These are phyloP conservation scores for Pistacia integerrima DNA, from an alignment of 345 rosid species.

Conservation along the genomic window DNA sequence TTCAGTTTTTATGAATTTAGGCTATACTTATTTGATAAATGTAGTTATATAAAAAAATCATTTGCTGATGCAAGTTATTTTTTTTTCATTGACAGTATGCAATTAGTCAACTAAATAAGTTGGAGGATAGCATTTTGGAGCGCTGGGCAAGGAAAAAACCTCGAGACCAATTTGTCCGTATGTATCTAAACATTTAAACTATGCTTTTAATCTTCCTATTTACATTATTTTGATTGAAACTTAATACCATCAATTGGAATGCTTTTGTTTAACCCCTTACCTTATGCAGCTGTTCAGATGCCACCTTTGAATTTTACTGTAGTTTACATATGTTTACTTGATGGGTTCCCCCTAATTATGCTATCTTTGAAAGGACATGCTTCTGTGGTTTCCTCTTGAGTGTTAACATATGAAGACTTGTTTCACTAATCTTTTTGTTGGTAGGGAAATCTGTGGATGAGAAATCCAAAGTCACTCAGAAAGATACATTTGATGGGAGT, in stretches of 20 bases:
- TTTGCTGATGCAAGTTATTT: slow-evolving; percentile 14
- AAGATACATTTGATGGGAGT: slow-evolving; percentile 84
- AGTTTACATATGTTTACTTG: not conserved
- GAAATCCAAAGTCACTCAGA: slow-evolving; percentile 67
- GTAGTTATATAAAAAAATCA: slow-evolving; percentile 9
- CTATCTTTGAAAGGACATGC: not conserved
- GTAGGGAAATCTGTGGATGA: slow-evolving; percentile 64
- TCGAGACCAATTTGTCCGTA: slow-evolving; percentile 63
- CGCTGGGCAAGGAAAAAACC: slow-evolving; percentile 76
- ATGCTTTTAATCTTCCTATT: not conserved
- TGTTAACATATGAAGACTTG: slow-evolving; percentile 1
- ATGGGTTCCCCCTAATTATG: slow-evolving; percentile 2
- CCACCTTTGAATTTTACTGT: not conserved
- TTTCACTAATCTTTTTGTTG: slow-evolving; percentile 14
- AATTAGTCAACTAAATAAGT: slow-evolving; percentile 83
- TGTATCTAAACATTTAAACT: slow-evolving; percentile 33
- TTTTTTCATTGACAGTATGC: slow-evolving; percentile 67
- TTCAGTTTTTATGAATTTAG: slow-evolving; percentile 1
- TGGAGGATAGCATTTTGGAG: slow-evolving; percentile 93
- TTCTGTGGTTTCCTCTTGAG: not conserved
- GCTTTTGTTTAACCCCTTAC: not conserved
- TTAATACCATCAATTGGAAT: not conserved
- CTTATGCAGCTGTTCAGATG: not conserved
- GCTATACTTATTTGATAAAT: not conserved
- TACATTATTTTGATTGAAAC: not conserved